Evolutionary conservation across 805 yeast species (phyloP), one percentile per base, ranked within the genome.

Genomic region (Candida michaelii): DNA sequence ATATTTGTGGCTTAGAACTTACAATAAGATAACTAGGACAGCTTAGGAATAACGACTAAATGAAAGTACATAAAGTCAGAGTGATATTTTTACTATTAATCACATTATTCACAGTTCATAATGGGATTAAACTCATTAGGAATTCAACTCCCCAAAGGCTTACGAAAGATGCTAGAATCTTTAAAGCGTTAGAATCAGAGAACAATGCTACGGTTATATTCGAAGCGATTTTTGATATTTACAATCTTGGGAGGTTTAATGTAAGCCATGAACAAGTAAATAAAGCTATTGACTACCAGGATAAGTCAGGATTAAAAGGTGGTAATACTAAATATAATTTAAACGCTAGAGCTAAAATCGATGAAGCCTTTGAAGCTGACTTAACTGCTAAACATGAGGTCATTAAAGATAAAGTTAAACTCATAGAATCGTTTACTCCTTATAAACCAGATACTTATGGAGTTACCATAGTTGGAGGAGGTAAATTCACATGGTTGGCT

Each of bases 381-480:
- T 31, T 39, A 12, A 30, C 42, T 30, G 36, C 11, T 10, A 39
- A 39, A 21, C 42, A 39, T 12, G 3, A 10, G 8, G 13, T 27
- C 2, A 17, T 39, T 15, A n/a, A 15, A 13, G n/a, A 30, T 9
- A 33, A 19, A n/a, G 17, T 39, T 12, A 7, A 30, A 6, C 15
- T 25, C 13, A 23, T 30, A 6, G 19, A 24, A 30, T 2, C 21
- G 4, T 27, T 29, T 7, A 18, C 17, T 4, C 40, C 40, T 14
- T 37, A 37, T 12, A 10, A 29, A 18, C 8, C 18, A 4, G 29
- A 23, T 15, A 24, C 9, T 14, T 37, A 27, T 29, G 42, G 42
- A 6, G 36, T 39, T 10, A 80, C 76, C 12, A 55, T 76, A 27
- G 76, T 77, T 32, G 82, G 83, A 8, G 77, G 82, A n/a, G 78